Percentiles rank a stretch among this genome's conserved stretches.
These are phyloP conservation scores for Sclerospora graminicola DNA, from an alignment of 352 stramenopile genomes.

Conservation along the genomic window DNA sequence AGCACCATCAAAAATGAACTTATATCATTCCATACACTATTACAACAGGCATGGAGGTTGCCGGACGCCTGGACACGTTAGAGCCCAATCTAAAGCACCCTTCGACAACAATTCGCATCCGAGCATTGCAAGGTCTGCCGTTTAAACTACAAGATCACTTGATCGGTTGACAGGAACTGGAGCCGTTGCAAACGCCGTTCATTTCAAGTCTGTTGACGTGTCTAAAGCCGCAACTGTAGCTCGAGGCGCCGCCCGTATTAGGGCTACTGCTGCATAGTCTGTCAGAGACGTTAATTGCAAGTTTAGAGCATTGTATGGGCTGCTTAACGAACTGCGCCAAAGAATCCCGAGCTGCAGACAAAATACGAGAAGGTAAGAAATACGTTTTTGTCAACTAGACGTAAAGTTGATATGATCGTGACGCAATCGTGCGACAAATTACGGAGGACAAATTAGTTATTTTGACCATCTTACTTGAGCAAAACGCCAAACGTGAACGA, in stretches of 20 bases:
- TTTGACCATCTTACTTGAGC: not conserved
- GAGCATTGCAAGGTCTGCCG: conserved; percentile 42
- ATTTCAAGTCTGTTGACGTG: conserved; percentile 24
- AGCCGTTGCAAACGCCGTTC: conserved; percentile 22
- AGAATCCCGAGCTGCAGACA: conserved; percentile 23
- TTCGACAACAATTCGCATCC: conserved; percentile 42
- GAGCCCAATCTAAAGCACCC: conserved; percentile 53
- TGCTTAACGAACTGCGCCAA: conserved; percentile 24
- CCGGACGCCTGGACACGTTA: conserved; percentile 20
- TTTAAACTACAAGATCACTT: conserved; percentile 63
- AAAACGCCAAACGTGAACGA: conserved; percentile 7
- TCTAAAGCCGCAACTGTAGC: conserved; percentile 33
- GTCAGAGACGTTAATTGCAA: conserved; percentile 15
- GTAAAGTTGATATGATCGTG: too few relatives aligned
- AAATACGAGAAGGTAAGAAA: conserved; percentile 34
- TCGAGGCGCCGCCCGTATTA: conserved; percentile 38
- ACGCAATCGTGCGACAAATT: conserved; percentile 1
- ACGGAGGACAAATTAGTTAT: not conserved
- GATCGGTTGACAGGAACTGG: conserved; percentile 24
- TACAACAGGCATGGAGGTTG: too few relatives aligned
- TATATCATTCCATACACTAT: not conserved
- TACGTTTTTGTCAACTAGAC: too few relatives aligned
- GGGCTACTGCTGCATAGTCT: conserved; percentile 29
- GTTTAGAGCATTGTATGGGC: conserved; percentile 27
- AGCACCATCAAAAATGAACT: too few relatives aligned